Conservation (phyloP, 2,329 filamentous ascomycete species). For the Ophiostoma perfectum region DNA sequence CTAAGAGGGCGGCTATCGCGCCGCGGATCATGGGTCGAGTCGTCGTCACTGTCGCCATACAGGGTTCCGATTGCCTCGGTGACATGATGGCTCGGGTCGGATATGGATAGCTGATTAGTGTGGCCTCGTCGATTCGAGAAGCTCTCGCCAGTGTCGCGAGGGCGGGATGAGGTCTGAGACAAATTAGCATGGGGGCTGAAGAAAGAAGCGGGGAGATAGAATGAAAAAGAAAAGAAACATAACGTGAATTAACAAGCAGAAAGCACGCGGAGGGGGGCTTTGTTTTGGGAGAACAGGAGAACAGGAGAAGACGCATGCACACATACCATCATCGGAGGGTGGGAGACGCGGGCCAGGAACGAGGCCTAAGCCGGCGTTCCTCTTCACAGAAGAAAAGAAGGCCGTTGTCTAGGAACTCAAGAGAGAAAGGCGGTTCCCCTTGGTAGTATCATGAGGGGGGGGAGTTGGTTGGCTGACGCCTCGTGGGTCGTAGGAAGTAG, state of each 20-base stretch:
- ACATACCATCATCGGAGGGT: constrained; percentile 28
- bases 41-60: constrained; percentile 72
- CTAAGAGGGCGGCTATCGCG: constrained; percentile 63
- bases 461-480: not conserved
- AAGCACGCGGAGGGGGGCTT: not conserved
- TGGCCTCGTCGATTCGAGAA: constrained; percentile 56
- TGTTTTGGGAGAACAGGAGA: not conserved
- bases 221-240: not conserved
- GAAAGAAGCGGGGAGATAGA: not conserved
- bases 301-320: not conserved
- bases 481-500: not conserved
- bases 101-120: constrained; percentile 59
- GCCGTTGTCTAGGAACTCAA: constrained; percentile 1
- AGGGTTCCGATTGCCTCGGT: constrained; percentile 89
- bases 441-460: constrained; percentile 14
- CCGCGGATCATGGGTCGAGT: constrained; percentile 43
- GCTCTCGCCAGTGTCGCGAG: constrained; percentile 52
- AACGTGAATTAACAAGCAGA: not conserved
- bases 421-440: not conserved
- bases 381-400: constrained; percentile 10
- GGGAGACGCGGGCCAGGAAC: constrained; percentile 20
- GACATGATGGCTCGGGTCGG: constrained; percentile 87
- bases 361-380: constrained; percentile 25
- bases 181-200: not conserved
- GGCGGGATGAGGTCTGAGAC: constrained; percentile 52